Base-by-base conservation (phyloP, 495 filamentous ascomycete genomes). In the Cercophora samala region DNA sequence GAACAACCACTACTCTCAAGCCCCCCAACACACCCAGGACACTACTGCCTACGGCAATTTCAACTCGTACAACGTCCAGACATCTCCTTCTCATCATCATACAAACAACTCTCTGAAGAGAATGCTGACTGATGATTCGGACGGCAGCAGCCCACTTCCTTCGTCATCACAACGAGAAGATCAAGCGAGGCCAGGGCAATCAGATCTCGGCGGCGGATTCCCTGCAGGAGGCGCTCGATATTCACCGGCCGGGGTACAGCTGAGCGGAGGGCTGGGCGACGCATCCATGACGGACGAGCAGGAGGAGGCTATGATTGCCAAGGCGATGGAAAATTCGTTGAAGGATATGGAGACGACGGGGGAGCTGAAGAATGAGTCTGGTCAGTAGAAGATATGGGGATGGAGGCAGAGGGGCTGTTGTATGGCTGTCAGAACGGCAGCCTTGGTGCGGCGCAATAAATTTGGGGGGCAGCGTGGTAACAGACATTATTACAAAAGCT, bases 101-200 rank as follows among this genome's bases (percentile, higher is more conserved):
- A 32, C 54, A 22, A 60, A 53, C 26, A 59, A 32, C 62, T 22
- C 64, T 24, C 59, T 63, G 65, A 66, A 66, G 59, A 66, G 42
- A 67, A 42, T 74, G 70, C 72, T 74, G 72, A 74, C 70, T 65
- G 66, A 60, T 71, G 69, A 67, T 58, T 46, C 37, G 13, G 70
- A 64, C 58, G 29, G 54, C 61, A 69, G 61, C 67, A 69, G 61
- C 53, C 42, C 37, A 46, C 13, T 46, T 46, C 37, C 37, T 46
- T 18, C 37, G 37, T 24, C 62, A 25, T 37, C 67, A 23, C 51
- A 32, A 25, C 22, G 37, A n/a, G 15, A 53, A 59, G 53, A 19
- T 8, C 56, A 46, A 42, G 25, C 55, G 51, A 9, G 37, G 37
- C 37, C 37, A 46, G 37, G 37, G 37, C 37, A 46, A 46, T 13